Conservation (phyloP, 192 early-diverging fungal species). For the Rhizophlyctis rosea region DNA sequence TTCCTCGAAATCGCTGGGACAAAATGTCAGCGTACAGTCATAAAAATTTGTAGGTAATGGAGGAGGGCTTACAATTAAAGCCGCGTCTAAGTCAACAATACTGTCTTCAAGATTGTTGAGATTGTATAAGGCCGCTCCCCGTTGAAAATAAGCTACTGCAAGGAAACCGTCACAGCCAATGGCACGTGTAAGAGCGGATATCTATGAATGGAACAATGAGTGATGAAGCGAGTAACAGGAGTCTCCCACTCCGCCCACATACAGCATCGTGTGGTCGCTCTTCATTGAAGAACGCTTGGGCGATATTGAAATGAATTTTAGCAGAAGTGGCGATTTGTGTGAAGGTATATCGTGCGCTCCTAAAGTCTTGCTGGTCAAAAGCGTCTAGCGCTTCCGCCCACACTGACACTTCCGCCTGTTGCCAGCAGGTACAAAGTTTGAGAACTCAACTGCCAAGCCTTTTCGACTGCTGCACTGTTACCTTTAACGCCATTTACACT, state of each 20-base stretch:
- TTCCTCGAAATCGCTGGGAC: slow-evolving; percentile 52
- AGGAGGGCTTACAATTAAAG: slow-evolving; percentile 57
- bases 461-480: too few relatives aligned
- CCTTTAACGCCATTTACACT: too few relatives aligned
- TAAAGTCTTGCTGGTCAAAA: slow-evolving; percentile 72
- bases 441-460: too few relatives aligned
- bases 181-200: slow-evolving; percentile 68
- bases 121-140: slow-evolving; percentile 80
- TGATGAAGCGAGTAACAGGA: neutral
- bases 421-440: too few relatives aligned
- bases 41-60: neutral
- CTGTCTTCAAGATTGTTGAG: slow-evolving; percentile 66
- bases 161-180: slow-evolving; percentile 82
- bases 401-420: slow-evolving; percentile 66
- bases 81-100: slow-evolving; percentile 75
- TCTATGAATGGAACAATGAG: slow-evolving; percentile 47
- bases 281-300: slow-evolving; percentile 70
- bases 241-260: slow-evolving; percentile 36
- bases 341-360: slow-evolving; percentile 65
- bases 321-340: slow-evolving; percentile 82
- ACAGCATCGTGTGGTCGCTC: slow-evolving; percentile 79
- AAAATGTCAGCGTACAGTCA: neutral
- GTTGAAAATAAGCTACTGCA: slow-evolving; percentile 90
- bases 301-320: slow-evolving; percentile 97
- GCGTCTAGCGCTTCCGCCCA: slow-evolving; percentile 75